phyloP scores from a whole-genome alignment of 2,329 filamentous ascomycete species.

The Raffaelea deltoideospora region DNA sequence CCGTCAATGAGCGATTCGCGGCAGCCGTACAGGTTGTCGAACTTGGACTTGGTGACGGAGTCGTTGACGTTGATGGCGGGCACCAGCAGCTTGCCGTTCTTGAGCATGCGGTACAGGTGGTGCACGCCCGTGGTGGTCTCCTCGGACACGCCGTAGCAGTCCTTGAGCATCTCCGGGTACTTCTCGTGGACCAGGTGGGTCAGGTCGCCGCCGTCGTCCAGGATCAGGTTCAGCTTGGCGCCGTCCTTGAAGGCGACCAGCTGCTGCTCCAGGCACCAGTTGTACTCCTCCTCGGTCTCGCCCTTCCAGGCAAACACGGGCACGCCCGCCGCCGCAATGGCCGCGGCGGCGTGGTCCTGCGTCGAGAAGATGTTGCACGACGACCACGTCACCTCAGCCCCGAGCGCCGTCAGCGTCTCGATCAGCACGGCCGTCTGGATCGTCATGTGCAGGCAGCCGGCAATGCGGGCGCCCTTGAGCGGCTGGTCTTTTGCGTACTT shows the following conservation, averaged over 20 bases:
- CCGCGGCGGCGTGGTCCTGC: constrained; percentile 94
- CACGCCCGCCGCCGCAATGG: constrained; percentile 85
- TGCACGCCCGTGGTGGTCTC: constrained; percentile 99
- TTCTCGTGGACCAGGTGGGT: constrained; percentile 93
- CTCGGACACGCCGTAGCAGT: constrained; percentile 96
- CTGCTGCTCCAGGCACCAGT: constrained; percentile 99
- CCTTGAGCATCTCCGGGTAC: constrained; percentile 96
- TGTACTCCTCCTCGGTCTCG: constrained; percentile 99
- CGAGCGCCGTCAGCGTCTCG: constrained; percentile 87
- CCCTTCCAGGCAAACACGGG: constrained; percentile 70
- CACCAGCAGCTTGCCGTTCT: constrained; percentile 75
- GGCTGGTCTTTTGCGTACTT: constrained; percentile 93
- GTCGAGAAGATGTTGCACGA: constrained; percentile 99
- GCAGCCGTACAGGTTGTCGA: constrained; percentile 99
- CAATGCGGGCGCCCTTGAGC: constrained; percentile 85
- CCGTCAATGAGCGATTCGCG: constrained; percentile 96
- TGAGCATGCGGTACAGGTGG: constrained; percentile 98
- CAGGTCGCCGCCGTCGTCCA: constrained; percentile 95
- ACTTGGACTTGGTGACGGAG: constrained; percentile 99
- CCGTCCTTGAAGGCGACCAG: constrained; percentile 90
- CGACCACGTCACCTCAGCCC: constrained; percentile 97
- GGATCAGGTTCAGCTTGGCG: constrained; percentile 95
- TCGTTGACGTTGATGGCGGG: constrained; percentile 99
- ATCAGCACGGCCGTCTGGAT: constrained; percentile 99
- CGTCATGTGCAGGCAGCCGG: constrained; percentile 98